These are phyloP conservation scores for Plasmodium sp. DNA, from an alignment of 169 alveolate species.

Conservation along the genomic window DNA sequence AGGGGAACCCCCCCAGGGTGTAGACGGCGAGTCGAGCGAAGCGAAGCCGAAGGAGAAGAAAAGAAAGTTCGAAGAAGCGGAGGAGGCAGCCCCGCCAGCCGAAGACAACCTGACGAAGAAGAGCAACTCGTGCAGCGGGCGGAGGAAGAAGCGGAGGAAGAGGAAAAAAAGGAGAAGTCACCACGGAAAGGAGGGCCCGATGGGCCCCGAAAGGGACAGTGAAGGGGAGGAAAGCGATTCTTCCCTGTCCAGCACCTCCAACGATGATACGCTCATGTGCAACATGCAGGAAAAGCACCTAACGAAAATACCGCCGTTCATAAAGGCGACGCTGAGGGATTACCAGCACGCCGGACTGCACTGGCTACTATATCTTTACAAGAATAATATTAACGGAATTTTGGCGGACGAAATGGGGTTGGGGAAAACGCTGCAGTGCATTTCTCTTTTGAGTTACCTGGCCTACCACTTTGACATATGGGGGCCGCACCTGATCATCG, in stretches of 20 bases:
- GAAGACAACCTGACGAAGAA: neutral
- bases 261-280: slow-evolving; percentile 68
- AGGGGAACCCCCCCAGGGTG: neutral
- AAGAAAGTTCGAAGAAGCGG: neutral
- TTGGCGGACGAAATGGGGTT: slow-evolving; percentile 99
- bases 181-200: neutral
- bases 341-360: slow-evolving; percentile 96
- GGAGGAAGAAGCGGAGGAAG: slow-evolving; percentile 28
- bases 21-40: neutral
- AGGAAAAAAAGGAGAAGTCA: neutral
- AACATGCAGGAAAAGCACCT: slow-evolving; percentile 82
- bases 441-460: slow-evolving; percentile 96
- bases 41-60: neutral
- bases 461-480: slow-evolving; percentile 96
- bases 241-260: neutral
- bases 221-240: neutral
- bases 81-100: neutral
- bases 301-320: slow-evolving; percentile 90
- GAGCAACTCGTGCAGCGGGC: neutral
- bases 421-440: slow-evolving; percentile 99
- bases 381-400: slow-evolving; percentile 96
- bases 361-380: slow-evolving; percentile 97
- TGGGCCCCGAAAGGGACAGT: neutral
- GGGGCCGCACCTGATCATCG: slow-evolving; percentile 99
- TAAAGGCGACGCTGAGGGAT: slow-evolving; percentile 94